A percentile compares a stretch with the other conserved stretches of the same genome.
These are phyloP conservation scores for Rhizophagus sp. DNA, from an alignment of 192 early-diverging fungal species.

Conservation along the genomic window DNA sequence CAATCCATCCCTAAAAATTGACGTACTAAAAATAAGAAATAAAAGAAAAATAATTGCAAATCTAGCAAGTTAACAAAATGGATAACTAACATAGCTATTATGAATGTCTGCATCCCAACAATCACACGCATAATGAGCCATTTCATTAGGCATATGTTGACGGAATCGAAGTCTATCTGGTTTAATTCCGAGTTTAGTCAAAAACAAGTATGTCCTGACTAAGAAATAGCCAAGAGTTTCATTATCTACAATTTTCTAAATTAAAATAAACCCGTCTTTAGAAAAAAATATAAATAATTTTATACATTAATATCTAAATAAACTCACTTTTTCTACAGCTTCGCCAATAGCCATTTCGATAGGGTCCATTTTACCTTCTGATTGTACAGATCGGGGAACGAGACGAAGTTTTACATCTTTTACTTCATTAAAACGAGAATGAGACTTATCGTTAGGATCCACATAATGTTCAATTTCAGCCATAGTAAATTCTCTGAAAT, in stretches of 20 bases:
- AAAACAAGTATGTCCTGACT: slow-evolving; percentile 90
- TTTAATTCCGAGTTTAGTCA: slow-evolving; percentile 89
- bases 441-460: slow-evolving; percentile 90
- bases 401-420: slow-evolving; percentile 75
- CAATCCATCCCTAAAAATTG: slow-evolving; percentile 86
- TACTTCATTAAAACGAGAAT: slow-evolving; percentile 88
- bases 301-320: slow-evolving; percentile 16
- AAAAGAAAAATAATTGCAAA: background rate
- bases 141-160: slow-evolving; percentile 99
- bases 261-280: background rate
- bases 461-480: slow-evolving; percentile 99
- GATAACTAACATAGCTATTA: slow-evolving; percentile 70
- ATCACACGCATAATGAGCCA: slow-evolving; percentile 99
- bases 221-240: slow-evolving; percentile 99
- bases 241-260: slow-evolving; percentile 85
- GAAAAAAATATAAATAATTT: slow-evolving; percentile 14
- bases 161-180: slow-evolving; percentile 86
- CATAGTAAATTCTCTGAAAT: slow-evolving; percentile 91
- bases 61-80: background rate
- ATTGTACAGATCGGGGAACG: slow-evolving; percentile 76
- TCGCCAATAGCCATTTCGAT: slow-evolving; percentile 82
- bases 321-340: slow-evolving; percentile 73
- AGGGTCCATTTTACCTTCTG: slow-evolving; percentile 72
- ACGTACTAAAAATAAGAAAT: background rate
- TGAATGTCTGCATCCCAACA: slow-evolving; percentile 99